phyloP scores from a whole-genome alignment of 768 basidiomycete genomes.

The Boletus barrowsii region DNA sequence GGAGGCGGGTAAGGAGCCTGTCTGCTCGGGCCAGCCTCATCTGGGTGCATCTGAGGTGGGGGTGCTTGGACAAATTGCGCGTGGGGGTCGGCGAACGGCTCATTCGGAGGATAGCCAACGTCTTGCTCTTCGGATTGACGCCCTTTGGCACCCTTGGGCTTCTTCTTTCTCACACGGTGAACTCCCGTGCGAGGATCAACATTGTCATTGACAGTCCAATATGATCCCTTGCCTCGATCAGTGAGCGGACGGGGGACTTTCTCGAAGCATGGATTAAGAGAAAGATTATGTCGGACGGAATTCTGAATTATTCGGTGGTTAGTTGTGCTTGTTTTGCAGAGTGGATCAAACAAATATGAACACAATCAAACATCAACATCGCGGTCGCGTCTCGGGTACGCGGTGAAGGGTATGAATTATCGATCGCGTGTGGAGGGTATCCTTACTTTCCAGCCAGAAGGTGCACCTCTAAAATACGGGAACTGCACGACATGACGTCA shows the following conservation, averaged over 20 bases:
- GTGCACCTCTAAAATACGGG: conserved; percentile 83
- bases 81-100: conserved; percentile 54
- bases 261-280: conserved; percentile 87
- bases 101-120: conserved; percentile 60
- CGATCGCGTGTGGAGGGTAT: background rate
- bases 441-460: conserved; percentile 89
- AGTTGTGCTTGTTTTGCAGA: conserved; percentile 30
- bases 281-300: conserved; percentile 87
- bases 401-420: background rate
- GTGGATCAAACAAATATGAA: conserved; percentile 52
- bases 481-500: conserved; percentile 48
- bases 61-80: conserved; percentile 52
- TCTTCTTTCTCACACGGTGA: conserved; percentile 86
- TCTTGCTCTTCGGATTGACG: conserved; percentile 57
- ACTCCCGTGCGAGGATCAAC: conserved; percentile 88
- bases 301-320: conserved; percentile 49
- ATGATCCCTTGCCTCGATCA: conserved; percentile 86
- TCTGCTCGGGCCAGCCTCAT: conserved; percentile 59
- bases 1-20: conserved; percentile 60
- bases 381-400: conserved; percentile 43
- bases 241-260: conserved; percentile 90
- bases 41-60: conserved; percentile 50
- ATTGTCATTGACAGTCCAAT: conserved; percentile 90
- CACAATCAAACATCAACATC: conserved; percentile 64
- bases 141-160: conserved; percentile 55